These are phyloP conservation scores for Litchi chinensis DNA, from an alignment of 345 rosid genomes.

Conservation along the genomic window DNA sequence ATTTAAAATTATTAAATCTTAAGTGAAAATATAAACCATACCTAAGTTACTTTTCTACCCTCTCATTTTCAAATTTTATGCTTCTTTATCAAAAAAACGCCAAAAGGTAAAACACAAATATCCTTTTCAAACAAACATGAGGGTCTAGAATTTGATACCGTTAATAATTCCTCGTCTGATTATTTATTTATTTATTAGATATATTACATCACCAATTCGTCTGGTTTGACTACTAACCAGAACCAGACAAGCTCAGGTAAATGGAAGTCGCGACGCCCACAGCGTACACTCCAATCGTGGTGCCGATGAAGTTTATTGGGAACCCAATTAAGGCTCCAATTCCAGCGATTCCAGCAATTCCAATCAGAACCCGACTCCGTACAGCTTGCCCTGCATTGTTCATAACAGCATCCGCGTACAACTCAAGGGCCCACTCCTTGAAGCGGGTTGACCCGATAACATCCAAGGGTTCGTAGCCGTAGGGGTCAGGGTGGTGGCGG, in stretches of 20 bases:
- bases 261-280: constrained; percentile 76
- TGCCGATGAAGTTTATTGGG: constrained; percentile 52
- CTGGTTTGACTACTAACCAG: constrained; percentile 32
- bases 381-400: constrained; percentile 69
- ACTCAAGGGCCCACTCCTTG: constrained; percentile 69
- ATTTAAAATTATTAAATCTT: no score
- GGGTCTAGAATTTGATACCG: no score
- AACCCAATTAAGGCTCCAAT: constrained; percentile 60
- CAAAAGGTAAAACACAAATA: no score
- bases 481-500: neutral
- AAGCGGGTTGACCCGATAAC: constrained; percentile 45
- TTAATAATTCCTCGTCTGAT: no score
- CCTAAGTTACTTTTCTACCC: no score
- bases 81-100: no score
- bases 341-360: constrained; percentile 72
- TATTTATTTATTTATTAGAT: no score
- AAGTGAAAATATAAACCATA: no score
- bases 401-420: constrained; percentile 56
- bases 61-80: no score
- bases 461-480: neutral
- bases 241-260: constrained; percentile 50
- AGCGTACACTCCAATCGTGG: constrained; percentile 74
- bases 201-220: no score
- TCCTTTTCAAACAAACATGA: no score
- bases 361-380: constrained; percentile 61